phyloP scores from a whole-genome alignment of 208 protist genomes.

The Naegleria gruberi region DNA sequence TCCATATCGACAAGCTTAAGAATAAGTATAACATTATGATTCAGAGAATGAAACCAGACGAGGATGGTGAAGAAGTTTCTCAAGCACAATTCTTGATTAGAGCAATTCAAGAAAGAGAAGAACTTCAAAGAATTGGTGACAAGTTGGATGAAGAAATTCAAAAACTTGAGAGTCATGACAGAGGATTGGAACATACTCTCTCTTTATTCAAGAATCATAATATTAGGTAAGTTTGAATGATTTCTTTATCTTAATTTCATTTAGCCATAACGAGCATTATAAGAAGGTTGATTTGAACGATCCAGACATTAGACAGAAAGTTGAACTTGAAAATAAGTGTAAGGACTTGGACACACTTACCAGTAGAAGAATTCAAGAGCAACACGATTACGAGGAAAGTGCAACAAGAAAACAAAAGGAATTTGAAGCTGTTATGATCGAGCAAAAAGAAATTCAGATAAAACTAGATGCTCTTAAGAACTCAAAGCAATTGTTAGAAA shows the following conservation, averaged over 20 bases:
- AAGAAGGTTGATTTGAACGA: not conserved
- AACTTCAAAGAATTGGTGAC: slow-evolving; percentile 66
- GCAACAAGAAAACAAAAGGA: not conserved
- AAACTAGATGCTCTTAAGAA: not conserved
- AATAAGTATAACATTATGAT: slow-evolving; percentile 65
- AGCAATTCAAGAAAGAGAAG: slow-evolving; percentile 68
- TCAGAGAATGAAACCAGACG: slow-evolving; percentile 55
- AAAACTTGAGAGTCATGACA: slow-evolving; percentile 59
- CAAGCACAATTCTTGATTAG: slow-evolving; percentile 71
- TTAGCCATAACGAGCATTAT: not conserved
- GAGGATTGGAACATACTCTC: slow-evolving; percentile 69
- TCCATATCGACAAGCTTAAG: slow-evolving; percentile 49
- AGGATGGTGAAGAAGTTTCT: slow-evolving; percentile 41
- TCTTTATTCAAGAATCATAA: slow-evolving; percentile 61
- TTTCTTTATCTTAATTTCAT: not conserved
- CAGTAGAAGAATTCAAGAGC: not conserved
- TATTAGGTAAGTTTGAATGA: not conserved
- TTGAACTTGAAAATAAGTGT: not conserved
- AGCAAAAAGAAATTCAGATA: not conserved
- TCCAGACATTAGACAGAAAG: not conserved
- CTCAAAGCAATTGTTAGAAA: not conserved
- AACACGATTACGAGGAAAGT: not conserved
- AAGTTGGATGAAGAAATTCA: slow-evolving; percentile 61
- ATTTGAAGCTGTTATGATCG: not conserved
- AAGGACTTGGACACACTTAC: not conserved